Conservation (phyloP, 177 flowering plant species). For the Vitis hybrid region DNA sequence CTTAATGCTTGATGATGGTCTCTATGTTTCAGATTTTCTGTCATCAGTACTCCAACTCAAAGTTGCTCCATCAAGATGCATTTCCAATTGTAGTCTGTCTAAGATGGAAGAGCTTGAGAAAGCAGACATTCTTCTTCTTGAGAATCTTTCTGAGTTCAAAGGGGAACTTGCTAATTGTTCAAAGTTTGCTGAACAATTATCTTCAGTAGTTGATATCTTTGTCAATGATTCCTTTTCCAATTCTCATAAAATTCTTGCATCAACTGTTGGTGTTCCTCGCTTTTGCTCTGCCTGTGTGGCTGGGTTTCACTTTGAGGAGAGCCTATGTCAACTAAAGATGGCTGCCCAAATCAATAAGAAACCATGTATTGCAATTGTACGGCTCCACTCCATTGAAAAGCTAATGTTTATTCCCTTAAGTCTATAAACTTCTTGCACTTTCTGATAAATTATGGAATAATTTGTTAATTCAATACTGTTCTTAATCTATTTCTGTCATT, state of each 20-base stretch:
- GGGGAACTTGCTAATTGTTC: constrained; percentile 67
- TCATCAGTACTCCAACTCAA: constrained; percentile 54
- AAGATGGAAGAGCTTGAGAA: constrained; percentile 24
- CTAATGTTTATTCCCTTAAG: neutral
- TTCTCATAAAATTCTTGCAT: constrained; percentile 83
- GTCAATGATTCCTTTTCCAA: constrained; percentile 79
- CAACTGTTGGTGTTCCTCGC: constrained; percentile 76
- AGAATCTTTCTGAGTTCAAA: constrained; percentile 57
- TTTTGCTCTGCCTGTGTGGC: constrained; percentile 65
- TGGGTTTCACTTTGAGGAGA: constrained; percentile 78
- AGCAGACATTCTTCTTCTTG: constrained; percentile 53
- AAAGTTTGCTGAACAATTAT: constrained; percentile 49
- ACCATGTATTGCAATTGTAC: constrained; percentile 77
- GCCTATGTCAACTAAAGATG: constrained; percentile 47
- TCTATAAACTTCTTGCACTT: neutral
- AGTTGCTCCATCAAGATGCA: constrained; percentile 43
- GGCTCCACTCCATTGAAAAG: constrained; percentile 13
- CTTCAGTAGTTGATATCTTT: constrained; percentile 75
- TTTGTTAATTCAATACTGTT: neutral
- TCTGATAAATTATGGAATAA: neutral
- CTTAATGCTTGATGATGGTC: constrained; percentile 12
- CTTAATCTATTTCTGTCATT: neutral
- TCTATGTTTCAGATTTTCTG: constrained; percentile 54
- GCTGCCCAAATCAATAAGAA: constrained; percentile 24
- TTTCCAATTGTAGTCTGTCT: constrained; percentile 21